These are phyloP conservation scores for Mycena leptocephala DNA, from an alignment of 768 basidiomycete species.

Conservation along the genomic window DNA sequence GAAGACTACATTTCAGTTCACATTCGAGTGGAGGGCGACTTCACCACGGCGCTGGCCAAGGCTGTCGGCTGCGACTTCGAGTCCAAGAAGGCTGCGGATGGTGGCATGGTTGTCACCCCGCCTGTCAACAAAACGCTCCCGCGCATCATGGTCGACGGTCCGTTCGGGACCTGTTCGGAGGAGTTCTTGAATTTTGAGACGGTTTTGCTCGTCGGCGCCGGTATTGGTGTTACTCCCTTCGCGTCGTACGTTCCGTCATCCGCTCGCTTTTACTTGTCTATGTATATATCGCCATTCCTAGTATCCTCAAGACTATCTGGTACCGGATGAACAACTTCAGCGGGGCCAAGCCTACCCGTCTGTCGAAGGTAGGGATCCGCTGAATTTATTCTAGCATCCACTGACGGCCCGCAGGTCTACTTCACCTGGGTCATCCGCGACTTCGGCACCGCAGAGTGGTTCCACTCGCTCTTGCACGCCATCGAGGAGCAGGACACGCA, in stretches of 20 bases:
- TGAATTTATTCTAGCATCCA: neutral
- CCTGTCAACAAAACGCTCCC: slow-evolving; percentile 85
- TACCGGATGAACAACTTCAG: slow-evolving; percentile 95
- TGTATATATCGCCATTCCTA: slow-evolving; percentile 40
- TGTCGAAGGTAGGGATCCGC: slow-evolving; percentile 76
- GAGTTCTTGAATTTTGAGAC: slow-evolving; percentile 94
- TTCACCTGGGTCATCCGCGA: slow-evolving; percentile 98
- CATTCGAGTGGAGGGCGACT: slow-evolving; percentile 92
- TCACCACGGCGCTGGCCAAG: slow-evolving; percentile 85
- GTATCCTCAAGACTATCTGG: slow-evolving; percentile 93
- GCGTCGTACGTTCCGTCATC: slow-evolving; percentile 80
- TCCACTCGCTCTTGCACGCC: slow-evolving; percentile 94
- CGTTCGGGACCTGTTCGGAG: slow-evolving; percentile 94
- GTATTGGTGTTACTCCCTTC: slow-evolving; percentile 98
- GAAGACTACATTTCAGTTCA: slow-evolving; percentile 97
- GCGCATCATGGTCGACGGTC: slow-evolving; percentile 96
- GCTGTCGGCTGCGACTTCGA: slow-evolving; percentile 90
- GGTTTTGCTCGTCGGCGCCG: slow-evolving; percentile 91
- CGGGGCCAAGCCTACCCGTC: slow-evolving; percentile 81
- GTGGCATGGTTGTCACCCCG: slow-evolving; percentile 71
- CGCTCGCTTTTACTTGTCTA: neutral
- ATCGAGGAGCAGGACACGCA: slow-evolving; percentile 94
- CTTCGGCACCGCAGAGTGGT: slow-evolving; percentile 93
- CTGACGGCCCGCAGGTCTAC: slow-evolving; percentile 68
- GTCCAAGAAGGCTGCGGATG: slow-evolving; percentile 61